Percentiles rank a stretch among this genome's conserved stretches.
Conservation (phyloP, 305 asterid species). For the Fraxinus greggii region DNA sequence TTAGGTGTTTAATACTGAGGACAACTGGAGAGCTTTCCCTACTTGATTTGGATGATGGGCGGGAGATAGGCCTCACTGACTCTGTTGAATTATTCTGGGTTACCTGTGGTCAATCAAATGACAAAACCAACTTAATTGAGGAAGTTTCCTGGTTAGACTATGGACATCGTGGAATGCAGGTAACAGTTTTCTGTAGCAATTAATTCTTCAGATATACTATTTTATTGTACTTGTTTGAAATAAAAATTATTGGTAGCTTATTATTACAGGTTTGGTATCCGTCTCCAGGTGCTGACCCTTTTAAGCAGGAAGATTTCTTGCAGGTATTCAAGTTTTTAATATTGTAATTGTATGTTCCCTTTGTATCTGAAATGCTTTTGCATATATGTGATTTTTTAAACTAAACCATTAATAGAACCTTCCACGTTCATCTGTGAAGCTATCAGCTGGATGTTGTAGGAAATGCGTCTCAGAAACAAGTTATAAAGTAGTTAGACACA, state of each 20-base stretch:
- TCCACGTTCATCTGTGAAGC: slow-evolving; percentile 20
- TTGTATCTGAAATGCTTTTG: slow-evolving; percentile 7
- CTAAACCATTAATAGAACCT: background rate
- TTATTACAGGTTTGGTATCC: slow-evolving; percentile 97
- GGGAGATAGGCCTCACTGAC: slow-evolving; percentile 95
- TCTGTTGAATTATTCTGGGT: slow-evolving; percentile 98
- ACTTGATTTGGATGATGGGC: slow-evolving; percentile 96
- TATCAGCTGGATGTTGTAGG: slow-evolving; percentile 9
- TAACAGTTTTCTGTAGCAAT: slow-evolving; percentile 40
- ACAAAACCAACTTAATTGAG: slow-evolving; percentile 92
- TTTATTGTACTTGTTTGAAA: slow-evolving; percentile 39
- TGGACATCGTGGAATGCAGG: slow-evolving; percentile 99
- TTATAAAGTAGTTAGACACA: background rate
- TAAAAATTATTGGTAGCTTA: slow-evolving; percentile 45
- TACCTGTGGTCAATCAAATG: slow-evolving; percentile 92
- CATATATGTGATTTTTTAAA: slow-evolving; percentile 1
- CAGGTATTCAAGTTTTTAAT: slow-evolving; percentile 55
- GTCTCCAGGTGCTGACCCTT: slow-evolving; percentile 85
- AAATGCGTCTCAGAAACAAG: background rate
- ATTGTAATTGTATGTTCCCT: slow-evolving; percentile 10
- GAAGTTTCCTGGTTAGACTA: slow-evolving; percentile 99
- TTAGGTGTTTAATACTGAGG: slow-evolving; percentile 86
- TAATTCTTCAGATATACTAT: slow-evolving; percentile 10
- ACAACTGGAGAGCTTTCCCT: slow-evolving; percentile 97
- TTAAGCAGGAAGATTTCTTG: slow-evolving; percentile 97